phyloP scores from a whole-genome alignment of 371 early-diverging fungal species.

The Pancytospora philotis region DNA sequence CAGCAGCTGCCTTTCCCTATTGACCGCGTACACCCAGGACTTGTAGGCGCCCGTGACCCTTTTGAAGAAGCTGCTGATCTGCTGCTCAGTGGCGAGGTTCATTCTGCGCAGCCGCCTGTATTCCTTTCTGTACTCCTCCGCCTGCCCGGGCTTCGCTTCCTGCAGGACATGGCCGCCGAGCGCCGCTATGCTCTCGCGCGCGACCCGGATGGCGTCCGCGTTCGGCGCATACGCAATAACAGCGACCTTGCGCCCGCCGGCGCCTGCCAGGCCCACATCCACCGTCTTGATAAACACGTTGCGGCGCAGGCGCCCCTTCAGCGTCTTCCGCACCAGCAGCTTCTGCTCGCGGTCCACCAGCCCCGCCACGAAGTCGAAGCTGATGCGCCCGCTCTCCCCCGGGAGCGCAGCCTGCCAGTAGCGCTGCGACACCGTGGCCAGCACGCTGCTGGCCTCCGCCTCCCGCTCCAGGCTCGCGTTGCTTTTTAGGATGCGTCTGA shows the following conservation, averaged over 20 bases:
- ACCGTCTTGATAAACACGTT: conserved; percentile 50
- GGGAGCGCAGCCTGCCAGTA: conserved; percentile 28
- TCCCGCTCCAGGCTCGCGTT: conserved; percentile 20
- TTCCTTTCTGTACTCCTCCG: conserved; percentile 38
- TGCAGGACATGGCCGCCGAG: conserved; percentile 50
- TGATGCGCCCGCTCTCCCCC: conserved; percentile 28
- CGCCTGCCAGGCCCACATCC: conserved; percentile 34
- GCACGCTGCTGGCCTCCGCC: conserved; percentile 47
- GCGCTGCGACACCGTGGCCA: conserved; percentile 50
- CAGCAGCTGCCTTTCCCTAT: conserved; percentile 55
- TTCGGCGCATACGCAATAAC: conserved; percentile 59
- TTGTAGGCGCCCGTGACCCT: neutral
- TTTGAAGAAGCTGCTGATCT: conserved; percentile 28
- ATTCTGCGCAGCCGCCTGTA: conserved; percentile 5
- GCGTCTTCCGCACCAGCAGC: conserved; percentile 46
- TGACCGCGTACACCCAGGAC: conserved; percentile 44
- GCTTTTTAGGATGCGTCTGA: conserved; percentile 49
- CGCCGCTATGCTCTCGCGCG: conserved; percentile 48
- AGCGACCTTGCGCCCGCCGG: conserved; percentile 28
- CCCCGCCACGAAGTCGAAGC: conserved; percentile 53
- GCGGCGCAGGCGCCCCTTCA: conserved; percentile 50
- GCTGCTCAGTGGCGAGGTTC: neutral
- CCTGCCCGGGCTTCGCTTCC: conserved; percentile 26
- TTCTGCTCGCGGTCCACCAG: conserved; percentile 54
- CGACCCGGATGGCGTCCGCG: conserved; percentile 39